Base-by-base conservation (phyloP, 495 filamentous ascomycete species). In the Astrocystis sublimbata region DNA sequence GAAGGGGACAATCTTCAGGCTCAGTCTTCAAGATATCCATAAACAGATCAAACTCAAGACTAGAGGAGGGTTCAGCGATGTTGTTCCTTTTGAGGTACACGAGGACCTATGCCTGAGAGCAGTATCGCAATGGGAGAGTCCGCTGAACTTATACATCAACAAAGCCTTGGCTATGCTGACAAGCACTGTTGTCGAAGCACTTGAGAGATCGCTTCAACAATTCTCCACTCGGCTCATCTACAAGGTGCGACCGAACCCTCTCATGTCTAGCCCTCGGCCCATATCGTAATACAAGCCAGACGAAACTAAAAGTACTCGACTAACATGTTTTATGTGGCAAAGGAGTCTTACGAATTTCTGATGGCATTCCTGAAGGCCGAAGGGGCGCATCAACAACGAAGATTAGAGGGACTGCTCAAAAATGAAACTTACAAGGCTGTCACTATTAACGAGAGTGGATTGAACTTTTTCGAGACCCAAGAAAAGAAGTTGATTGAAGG, bases 51-150 rank as follows among this genome's bases (percentile, higher is more conserved):
- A 59, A 7, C 38, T 41, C 4, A 68, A 67, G 36, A 73, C 68
- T 2, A 67, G 65, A 9, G 76, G 73, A 6, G 77, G 75, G 3
- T 69, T 75, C 28, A 70, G 73, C 0, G 72, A 71, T 17, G 61
- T 77, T 9, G 68, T 77, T 0, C 72, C 73, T 0, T 19, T 62
- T 2, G 64, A 56, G 3, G 75, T 78, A 1, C 71, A 79, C 33
- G 60, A 72, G 50, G 61, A 65, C 2, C 62, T 79, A 0, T 75
- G 60, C 26, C 58, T 61, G 0, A 66, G 73, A 15, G 70, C 72
- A 0, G 62, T 75, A 12, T 55, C 42, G 7, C 47, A 56, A 0
- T 79, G 77, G 77, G 58, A 53, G 1, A 7, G 38, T 0, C 72
- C 67, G 6, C 52, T 78, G 5, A 40, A 52, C 0, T 31, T 19